Conservation (phyloP, 225 moss, liverwort and hornwort species). For the Physcomitrellopsis africana region DNA sequence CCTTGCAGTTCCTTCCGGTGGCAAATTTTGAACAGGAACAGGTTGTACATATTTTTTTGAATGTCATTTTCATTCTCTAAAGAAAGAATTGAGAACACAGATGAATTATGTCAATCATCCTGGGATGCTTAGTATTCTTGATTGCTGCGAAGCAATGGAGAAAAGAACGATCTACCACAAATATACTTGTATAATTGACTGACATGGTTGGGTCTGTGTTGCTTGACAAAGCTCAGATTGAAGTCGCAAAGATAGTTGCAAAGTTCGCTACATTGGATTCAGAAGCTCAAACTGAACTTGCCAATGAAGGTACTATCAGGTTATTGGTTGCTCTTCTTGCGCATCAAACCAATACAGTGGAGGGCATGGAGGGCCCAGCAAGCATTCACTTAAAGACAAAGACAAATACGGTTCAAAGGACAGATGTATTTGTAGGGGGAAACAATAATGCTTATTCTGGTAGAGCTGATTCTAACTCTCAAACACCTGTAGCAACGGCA, state of each 20-base stretch:
- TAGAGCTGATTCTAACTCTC: not conserved
- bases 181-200: not conserved
- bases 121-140: not conserved
- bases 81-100: too few relatives aligned
- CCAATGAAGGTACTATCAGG: constrained; percentile 72
- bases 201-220: not conserved
- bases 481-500: constrained; percentile 28
- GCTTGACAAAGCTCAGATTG: constrained; percentile 41
- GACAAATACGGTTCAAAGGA: constrained; percentile 51
- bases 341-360: constrained; percentile 69
- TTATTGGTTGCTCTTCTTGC: constrained; percentile 70
- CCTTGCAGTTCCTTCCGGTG: too few relatives aligned
- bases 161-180: not conserved
- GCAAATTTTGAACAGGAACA: too few relatives aligned
- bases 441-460: constrained; percentile 16
- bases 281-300: constrained; percentile 77
- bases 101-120: not conserved
- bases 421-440: constrained; percentile 12
- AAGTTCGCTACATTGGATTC: constrained; percentile 63
- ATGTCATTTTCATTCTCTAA: too few relatives aligned
- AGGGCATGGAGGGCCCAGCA: constrained; percentile 49
- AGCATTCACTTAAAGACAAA: constrained; percentile 73
- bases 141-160: not conserved
- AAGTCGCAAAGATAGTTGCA: constrained; percentile 76
- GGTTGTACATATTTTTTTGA: too few relatives aligned